phyloP scores from a whole-genome alignment of 805 yeast genomes.

The Candida pini region DNA sequence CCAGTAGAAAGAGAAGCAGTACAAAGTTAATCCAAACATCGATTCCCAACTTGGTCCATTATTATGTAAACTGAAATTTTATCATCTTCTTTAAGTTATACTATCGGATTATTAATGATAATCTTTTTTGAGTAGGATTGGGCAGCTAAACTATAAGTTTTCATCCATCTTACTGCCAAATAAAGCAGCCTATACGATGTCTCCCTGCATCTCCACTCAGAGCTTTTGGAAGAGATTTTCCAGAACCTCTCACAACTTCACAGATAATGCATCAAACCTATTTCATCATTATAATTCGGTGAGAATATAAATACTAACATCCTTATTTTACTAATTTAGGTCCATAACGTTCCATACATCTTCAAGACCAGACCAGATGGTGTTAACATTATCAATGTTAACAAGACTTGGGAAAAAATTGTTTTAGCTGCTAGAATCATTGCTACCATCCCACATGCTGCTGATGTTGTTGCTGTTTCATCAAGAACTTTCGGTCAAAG shows the following conservation, averaged over 20 bases:
- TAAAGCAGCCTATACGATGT: too few relatives aligned
- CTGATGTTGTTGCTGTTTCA: conserved; percentile 98
- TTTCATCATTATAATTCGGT: not conserved
- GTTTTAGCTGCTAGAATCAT: conserved; percentile 99
- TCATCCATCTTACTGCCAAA: too few relatives aligned
- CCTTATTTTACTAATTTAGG: conserved; percentile 38
- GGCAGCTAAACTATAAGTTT: too few relatives aligned
- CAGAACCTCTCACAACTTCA: not conserved
- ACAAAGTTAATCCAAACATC: too few relatives aligned
- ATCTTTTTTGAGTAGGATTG: too few relatives aligned
- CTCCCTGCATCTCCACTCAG: too few relatives aligned
- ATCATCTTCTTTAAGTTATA: too few relatives aligned
- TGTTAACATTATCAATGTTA: conserved; percentile 96
- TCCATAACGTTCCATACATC: conserved; percentile 95
- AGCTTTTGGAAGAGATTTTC: too few relatives aligned
- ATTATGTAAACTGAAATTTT: too few relatives aligned
- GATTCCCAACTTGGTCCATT: too few relatives aligned
- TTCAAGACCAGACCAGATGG: conserved; percentile 99
- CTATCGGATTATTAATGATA: too few relatives aligned
- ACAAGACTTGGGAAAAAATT: conserved; percentile 99
- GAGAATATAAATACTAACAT: conserved; percentile 4
- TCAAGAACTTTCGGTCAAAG: conserved; percentile 99
- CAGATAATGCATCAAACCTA: not conserved
- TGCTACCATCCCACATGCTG: conserved; percentile 98
- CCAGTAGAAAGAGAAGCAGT: too few relatives aligned